These are phyloP conservation scores for Lycium barbarum DNA, from an alignment of 257 asterid species.

Conservation along the genomic window DNA sequence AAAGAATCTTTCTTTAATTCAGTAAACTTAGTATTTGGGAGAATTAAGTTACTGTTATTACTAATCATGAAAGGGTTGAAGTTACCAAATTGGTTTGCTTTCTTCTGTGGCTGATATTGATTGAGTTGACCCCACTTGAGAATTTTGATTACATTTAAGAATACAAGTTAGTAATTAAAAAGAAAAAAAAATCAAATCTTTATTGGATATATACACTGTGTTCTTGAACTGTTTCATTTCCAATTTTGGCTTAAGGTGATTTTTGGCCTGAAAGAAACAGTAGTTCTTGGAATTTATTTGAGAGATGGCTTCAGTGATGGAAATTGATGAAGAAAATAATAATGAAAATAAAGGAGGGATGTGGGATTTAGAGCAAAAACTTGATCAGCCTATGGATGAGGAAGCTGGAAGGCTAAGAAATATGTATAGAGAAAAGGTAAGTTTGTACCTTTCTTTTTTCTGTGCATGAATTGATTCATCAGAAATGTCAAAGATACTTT, in stretches of 20 bases:
- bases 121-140: conserved; percentile 43
- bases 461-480: neutral
- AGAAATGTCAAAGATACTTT: conserved; percentile 12
- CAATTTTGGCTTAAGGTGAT: conserved; percentile 14
- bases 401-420: conserved; percentile 90
- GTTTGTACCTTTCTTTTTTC: neutral
- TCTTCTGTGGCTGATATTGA: conserved; percentile 39
- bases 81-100: conserved; percentile 29
- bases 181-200: conserved; percentile 23
- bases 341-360: conserved; percentile 75
- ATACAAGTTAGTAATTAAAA: neutral
- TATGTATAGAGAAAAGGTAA: conserved; percentile 91
- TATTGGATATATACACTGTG: conserved; percentile 24
- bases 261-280: neutral
- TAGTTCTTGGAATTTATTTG: neutral
- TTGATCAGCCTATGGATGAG: conserved; percentile 99
- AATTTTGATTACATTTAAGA: conserved; percentile 21
- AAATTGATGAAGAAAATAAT: conserved; percentile 54
- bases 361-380: conserved; percentile 98
- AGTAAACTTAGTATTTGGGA: neutral
- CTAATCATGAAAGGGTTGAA: neutral
- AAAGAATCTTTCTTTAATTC: conserved; percentile 5
- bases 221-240: conserved; percentile 18
- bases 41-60: neutral
- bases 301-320: conserved; percentile 62